Base-by-base conservation (phyloP, 306 rosid species). In the Bauhinia variegata region DNA sequence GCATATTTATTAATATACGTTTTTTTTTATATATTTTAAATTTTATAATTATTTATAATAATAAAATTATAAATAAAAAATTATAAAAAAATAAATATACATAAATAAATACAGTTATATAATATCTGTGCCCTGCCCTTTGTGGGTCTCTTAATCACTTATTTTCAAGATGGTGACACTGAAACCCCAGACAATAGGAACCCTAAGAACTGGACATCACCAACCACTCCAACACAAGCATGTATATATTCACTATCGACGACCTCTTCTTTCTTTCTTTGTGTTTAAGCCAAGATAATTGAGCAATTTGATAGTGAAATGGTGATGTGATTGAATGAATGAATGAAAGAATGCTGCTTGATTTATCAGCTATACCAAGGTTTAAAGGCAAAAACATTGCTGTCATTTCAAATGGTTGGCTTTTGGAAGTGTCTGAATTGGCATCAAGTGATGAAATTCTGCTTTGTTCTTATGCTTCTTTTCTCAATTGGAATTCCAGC, bases 361-460 rank as follows among this genome's bases (percentile, higher is more conserved):
- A 51, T 37, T 38, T 71, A 69, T 64, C 73, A 65, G 69, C n/a
- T n/a, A 77, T 11, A 56, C 30, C 23, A 75, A 61, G 66, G 57
- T 41, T 70, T 54, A 57, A 57, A 16, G 30, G 71, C 33, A 69
- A 54, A 62, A 63, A 50, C 64, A 58, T 77, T 77, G 73, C 49
- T 70, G 73, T 70, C 68, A 50, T 64, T 65, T 71, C 78, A 71
- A 57, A 49, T 50, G 42, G 63, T 43, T 77, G 68, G 70, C 81
- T 73, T 71, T 70, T 65, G 38, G 54, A 48, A 60, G 49, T 42
- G 74, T 75, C 60, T 75, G 52, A 65, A 53, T 65, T 23, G 74
- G 33, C 63, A 70, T 72, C 41, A 30, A 15, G 23, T 64, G 28
- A 23, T 23, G 28, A 23, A 23, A 23, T 63, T 56, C 19, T 9